Conservation (phyloP, 2,329 filamentous ascomycete species). For the Aspergillus jensenii region DNA sequence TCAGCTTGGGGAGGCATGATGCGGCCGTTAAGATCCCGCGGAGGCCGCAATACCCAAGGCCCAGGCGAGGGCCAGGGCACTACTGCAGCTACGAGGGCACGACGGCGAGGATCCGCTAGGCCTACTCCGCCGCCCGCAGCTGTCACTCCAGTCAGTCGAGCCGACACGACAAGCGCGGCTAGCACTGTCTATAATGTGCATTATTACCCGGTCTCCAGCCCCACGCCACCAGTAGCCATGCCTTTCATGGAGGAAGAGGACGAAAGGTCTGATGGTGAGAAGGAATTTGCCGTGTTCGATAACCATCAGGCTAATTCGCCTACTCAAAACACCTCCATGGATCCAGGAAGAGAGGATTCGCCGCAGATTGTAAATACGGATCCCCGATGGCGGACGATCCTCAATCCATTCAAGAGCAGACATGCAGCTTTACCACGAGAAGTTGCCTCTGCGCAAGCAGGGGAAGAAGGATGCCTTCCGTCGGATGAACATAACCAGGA, state of each 20-base stretch:
- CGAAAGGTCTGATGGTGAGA: constrained; percentile 24
- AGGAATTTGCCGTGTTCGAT: constrained; percentile 23
- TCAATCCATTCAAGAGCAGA: constrained; percentile 60
- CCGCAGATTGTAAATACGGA: constrained; percentile 33
- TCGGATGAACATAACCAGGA: constrained; percentile 27
- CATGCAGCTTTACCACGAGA: constrained; percentile 60
- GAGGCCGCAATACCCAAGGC: constrained; percentile 23
- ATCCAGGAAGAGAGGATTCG: constrained; percentile 31
- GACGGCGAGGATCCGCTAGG: constrained; percentile 21
- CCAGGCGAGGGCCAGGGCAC: constrained; percentile 17
- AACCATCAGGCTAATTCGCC: constrained; percentile 8
- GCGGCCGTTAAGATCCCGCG: constrained; percentile 37
- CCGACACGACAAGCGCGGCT: constrained; percentile 61
- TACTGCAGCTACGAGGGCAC: constrained; percentile 12
- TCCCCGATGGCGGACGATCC: constrained; percentile 50
- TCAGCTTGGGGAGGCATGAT: constrained; percentile 42
- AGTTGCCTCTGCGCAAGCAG: constrained; percentile 57
- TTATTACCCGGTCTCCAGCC: constrained; percentile 56
- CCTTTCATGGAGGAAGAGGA: constrained; percentile 34
- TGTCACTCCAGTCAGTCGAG: constrained; percentile 58
- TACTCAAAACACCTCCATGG: constrained; percentile 18
- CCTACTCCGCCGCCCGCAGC: constrained; percentile 48
- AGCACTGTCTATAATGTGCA: constrained; percentile 65
- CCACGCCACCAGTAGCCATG: constrained; percentile 44
- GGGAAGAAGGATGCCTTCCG: constrained; percentile 34